A percentile compares a stretch with the other conserved stretches of the same genome.
phyloP scores from a whole-genome alignment of 2,329 filamentous ascomycete species.

The Aureobasidium uvarum region DNA sequence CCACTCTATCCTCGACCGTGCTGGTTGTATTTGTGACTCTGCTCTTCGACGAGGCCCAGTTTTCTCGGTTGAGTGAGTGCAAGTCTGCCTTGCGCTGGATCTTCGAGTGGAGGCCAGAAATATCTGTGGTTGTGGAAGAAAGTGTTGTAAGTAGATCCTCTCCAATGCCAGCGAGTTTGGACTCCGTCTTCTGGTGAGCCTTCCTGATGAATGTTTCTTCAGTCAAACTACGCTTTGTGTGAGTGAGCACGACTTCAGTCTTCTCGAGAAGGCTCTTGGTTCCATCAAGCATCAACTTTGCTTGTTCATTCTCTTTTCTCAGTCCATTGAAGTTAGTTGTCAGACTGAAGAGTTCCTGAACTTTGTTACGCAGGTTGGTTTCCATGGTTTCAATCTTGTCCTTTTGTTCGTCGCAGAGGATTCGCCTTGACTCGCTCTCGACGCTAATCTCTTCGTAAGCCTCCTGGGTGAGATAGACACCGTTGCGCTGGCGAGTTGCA shows the following conservation, averaged over 20 bases:
- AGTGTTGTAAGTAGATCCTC: slow-evolving; percentile 75
- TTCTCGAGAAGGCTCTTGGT: slow-evolving; percentile 81
- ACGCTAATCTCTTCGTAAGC: slow-evolving; percentile 87
- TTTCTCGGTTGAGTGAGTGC: slow-evolving; percentile 72
- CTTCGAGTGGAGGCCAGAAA: slow-evolving; percentile 80
- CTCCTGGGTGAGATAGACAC: slow-evolving; percentile 88
- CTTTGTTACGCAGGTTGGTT: slow-evolving; percentile 83
- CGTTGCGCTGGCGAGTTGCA: slow-evolving; percentile 87
- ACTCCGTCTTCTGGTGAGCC: slow-evolving; percentile 83
- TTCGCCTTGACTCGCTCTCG: slow-evolving; percentile 86
- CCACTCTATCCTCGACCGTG: slow-evolving; percentile 72
- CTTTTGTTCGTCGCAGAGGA: slow-evolving; percentile 86
- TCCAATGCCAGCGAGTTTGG: slow-evolving; percentile 70
- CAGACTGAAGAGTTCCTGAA: slow-evolving; percentile 84
- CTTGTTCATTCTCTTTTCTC: slow-evolving; percentile 85
- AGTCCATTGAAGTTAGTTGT: slow-evolving; percentile 83
- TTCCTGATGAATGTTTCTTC: slow-evolving; percentile 78
- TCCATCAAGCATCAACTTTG: slow-evolving; percentile 67
- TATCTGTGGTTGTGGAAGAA: slow-evolving; percentile 72
- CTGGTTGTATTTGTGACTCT: slow-evolving; percentile 74
- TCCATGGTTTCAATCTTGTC: slow-evolving; percentile 93
- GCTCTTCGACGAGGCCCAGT: slow-evolving; percentile 73
- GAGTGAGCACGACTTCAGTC: slow-evolving; percentile 77
- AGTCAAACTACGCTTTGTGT: slow-evolving; percentile 71
- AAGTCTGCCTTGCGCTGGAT: slow-evolving; percentile 81